phyloP scores from a whole-genome alignment of 495 filamentous ascomycete species.

The Viridothelium virens region DNA sequence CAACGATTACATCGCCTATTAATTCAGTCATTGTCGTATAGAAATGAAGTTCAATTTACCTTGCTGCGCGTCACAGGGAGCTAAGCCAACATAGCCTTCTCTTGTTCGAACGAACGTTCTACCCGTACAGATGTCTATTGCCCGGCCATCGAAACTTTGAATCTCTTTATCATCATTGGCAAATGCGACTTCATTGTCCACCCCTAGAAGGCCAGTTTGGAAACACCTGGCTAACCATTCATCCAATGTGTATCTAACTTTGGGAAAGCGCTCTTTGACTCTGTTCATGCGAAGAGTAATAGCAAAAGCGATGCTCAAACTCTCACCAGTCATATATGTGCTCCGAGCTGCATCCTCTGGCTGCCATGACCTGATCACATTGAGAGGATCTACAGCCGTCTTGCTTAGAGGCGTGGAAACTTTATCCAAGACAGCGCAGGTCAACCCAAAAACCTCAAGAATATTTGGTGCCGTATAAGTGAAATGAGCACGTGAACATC shows the following conservation, averaged over 20 bases:
- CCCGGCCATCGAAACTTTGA: background rate
- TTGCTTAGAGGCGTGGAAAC: background rate
- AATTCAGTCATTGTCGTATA: background rate
- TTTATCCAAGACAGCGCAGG: background rate
- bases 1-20: background rate
- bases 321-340: background rate
- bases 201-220: background rate
- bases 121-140: background rate
- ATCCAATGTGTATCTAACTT: background rate
- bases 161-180: background rate
- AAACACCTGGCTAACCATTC: background rate
- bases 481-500: background rate
- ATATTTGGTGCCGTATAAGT: background rate
- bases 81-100: background rate
- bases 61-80: background rate
- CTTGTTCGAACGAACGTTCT: background rate
- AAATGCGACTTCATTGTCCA: background rate
- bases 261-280: background rate
- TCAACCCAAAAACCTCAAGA: background rate
- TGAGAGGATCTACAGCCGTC: background rate
- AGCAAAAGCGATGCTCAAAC: background rate
- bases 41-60: background rate
- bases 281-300: background rate
- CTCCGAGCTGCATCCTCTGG: background rate
- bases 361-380: background rate